Evolutionary conservation across 352 stramenopile genomes (phyloP), one percentile per base, ranked within the genome.

Genomic region (Globisporangium alternatum): DNA sequence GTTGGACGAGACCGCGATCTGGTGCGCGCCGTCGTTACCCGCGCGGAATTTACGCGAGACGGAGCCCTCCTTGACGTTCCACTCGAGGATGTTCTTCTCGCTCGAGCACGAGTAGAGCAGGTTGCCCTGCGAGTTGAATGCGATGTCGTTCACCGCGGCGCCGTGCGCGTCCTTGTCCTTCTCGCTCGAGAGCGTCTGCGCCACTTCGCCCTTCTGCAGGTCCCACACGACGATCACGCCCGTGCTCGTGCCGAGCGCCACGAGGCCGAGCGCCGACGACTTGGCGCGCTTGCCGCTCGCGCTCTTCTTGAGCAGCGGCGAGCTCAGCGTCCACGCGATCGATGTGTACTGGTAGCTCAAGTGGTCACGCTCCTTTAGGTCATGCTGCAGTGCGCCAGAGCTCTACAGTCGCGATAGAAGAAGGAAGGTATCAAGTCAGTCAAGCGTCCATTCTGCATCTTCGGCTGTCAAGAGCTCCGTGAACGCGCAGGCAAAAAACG

Each of bases 361-460:
- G 70, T 95, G 84, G 66, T 95, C 84, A 52, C 83, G 81, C 73
- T 95, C 84, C 65, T 88, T 88, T 17, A 93, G 72, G 60, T 95
- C 87, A 68, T 87, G 80, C 56, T 86, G 75, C 60, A 95, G 63
- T 33, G 77, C 65, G 33, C 84, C 81, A 3, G 79, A 83, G 49
- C 66, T 75, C 78, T 88, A 30, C 35, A 53, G 15, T 43, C 22
- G 10, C 28, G n/a, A 52, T 28, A 56, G 9, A 35, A 41, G 25
- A 28, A 28, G 25, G 17, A 51, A 57, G 9, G 31, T n/a, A 57
- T 43, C 49, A 54, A 37, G 7, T 43, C 28, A n/a, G 31, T 56
- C 28, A 56, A 7, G 19, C 22, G 19, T 21, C 43, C 43, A 48
- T 48, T n/a, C 28, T 56, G 25, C 48, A 17, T 43, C 51, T 25